Base-by-base conservation (phyloP, 139 green algal genomes). In the Limnomonas spitsbergensis region DNA sequence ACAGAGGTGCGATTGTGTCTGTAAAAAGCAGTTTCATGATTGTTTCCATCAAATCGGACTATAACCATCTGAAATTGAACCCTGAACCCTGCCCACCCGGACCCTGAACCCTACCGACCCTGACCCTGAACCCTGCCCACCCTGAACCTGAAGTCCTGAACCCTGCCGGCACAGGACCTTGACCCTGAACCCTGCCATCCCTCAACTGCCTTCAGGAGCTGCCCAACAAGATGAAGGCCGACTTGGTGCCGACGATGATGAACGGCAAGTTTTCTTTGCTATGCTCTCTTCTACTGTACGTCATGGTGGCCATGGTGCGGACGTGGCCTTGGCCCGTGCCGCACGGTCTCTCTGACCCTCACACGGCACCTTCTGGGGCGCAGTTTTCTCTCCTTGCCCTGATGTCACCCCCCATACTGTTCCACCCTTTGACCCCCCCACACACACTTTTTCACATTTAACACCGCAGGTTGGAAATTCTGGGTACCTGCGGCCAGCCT, bases 391-490 rank as follows among this genome's bases (percentile, higher is more conserved):
- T 61, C 47, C 20, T 61, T 14, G 20, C 47, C 47, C 14, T 61
- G 47, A 61, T 14, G 14, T 20, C 14, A 14, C 14, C 20, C 14
- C 14, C 20, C 20, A 61, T 20, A 61, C 47, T 61, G 47, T 14
- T 20, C 14, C 14, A 29, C 47, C 20, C 47, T 61, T 29, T 61
- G 47, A 61, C 14, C 14, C 14, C 14, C 47, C 47, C 47, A n/a
- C 47, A 61, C 20, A 29, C 47, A 29, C 14, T 20, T 61, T 61
- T 68, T 78, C 40, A 4, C 39, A 35, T 66, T 14, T 31, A 1
- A 31, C 1, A 9, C 54, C 73, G 67, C 88, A 91, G 90, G 92
- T 7, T 97, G 93, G 93, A 95, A 94, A 78, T 97, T 97, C 79
- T 97, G 93, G 93, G 80, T 97, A 9, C 93, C 93, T 40, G 93